Evolutionary conservation across 768 basidiomycete genomes (phyloP), one percentile per base, ranked within the genome.

Genomic region (Lactarius indigo): DNA sequence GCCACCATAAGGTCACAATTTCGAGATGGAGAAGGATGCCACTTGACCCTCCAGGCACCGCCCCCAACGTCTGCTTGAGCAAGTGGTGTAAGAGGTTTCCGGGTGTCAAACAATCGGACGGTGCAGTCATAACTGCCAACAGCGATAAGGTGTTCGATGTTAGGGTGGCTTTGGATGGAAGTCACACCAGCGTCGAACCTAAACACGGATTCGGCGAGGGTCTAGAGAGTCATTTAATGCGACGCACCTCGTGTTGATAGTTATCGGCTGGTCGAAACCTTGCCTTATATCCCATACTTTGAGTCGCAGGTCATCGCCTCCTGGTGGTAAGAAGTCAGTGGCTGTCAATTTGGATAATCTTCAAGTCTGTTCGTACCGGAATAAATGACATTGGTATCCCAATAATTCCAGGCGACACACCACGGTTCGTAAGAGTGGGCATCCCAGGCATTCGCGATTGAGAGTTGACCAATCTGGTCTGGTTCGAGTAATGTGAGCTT

Each of bases 131-230:
- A 99, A 74, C 96, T 97, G 69, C 97, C 97, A 5, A 96, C 94
- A 1, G 95, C 95, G 26, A 98, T 73, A 1, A 94, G 74, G 75
- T 96, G 83, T 73, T 96, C 92, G 30, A 84, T 73, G 73, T 90
- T 80, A 1, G 92, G 93, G 73, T 94, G 88, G 56, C 84, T 87
- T 73, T 97, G 91, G 18, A 98, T 92, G 0, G 90, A 84, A 1
- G 97, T 99, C 9, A 99, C 86, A 1, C 97, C 97, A 5, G 91
- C 95, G 55, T 92, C 89, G 73, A 98, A 98, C 55, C 94, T 96
- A 70, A 23, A 23, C 67, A 56, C 30, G 44, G 17, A 39, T 41
- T 58, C 23, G 42, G 52, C 44, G 23, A 6, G 23, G 57, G 20
- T 20, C 20, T 23, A 57, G 17, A 54, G 13, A 31, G 41, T 23